phyloP scores from a whole-genome alignment of 2,329 filamentous ascomycete species.

The Hawksworthiomyces lignivorus region DNA sequence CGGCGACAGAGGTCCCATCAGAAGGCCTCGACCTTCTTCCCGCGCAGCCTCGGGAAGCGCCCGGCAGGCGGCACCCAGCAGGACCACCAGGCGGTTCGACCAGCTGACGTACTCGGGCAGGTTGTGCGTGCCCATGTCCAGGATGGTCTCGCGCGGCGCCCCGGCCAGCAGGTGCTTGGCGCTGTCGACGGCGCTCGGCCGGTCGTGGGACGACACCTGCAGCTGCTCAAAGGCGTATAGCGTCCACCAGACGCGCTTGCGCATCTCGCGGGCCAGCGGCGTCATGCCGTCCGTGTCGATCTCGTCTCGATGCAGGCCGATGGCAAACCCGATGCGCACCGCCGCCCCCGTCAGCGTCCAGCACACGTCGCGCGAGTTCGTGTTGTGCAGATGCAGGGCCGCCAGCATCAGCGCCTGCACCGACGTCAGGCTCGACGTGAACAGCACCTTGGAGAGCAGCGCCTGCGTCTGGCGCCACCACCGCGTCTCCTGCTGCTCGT shows the following conservation, averaged over 20 bases:
- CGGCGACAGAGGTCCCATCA: constrained; percentile 31
- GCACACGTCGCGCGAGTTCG: constrained; percentile 30
- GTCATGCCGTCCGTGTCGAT: constrained; percentile 24
- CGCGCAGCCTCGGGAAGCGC: not conserved
- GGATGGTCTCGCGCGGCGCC: constrained; percentile 27
- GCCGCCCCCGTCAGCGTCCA: constrained; percentile 37
- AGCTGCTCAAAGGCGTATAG: constrained; percentile 27
- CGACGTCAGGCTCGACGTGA: constrained; percentile 31
- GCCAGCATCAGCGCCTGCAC: constrained; percentile 33
- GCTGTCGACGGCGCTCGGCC: constrained; percentile 32
- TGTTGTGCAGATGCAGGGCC: constrained; percentile 34
- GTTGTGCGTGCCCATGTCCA: constrained; percentile 23
- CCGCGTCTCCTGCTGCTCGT: constrained; percentile 25
- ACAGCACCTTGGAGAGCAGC: constrained; percentile 32
- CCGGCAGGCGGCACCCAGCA: constrained; percentile 25
- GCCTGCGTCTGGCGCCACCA: constrained; percentile 34
- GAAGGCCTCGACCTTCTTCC: constrained; percentile 13
- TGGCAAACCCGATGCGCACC: constrained; percentile 32
- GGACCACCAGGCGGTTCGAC: constrained; percentile 27
- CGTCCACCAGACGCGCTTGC: constrained; percentile 25
- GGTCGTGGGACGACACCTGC: constrained; percentile 36
- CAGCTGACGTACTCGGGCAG: constrained; percentile 27
- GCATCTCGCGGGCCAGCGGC: constrained; percentile 24
- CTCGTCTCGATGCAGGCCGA: constrained; percentile 34
- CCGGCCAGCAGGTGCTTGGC: constrained; percentile 15